Percentiles rank a stretch among this genome's conserved stretches.
Evolutionary conservation across 2,329 filamentous ascomycete species (phyloP).

Genomic region (Zymoseptoria pseudotritici): DNA sequence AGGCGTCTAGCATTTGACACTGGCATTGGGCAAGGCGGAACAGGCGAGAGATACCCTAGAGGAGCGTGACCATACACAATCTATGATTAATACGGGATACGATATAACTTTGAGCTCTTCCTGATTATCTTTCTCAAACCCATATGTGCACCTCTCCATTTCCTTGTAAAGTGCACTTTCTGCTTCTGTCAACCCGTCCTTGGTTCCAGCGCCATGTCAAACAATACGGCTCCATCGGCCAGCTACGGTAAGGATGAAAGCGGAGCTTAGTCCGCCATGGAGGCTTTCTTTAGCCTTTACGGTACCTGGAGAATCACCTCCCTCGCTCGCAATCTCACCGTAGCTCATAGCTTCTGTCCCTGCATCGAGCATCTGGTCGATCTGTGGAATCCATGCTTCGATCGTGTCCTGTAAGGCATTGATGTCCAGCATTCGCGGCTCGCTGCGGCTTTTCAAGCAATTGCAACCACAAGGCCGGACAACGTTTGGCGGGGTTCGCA

Average conservation of each 20-base stretch:
- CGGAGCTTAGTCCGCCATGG: background rate
- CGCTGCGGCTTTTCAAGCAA: background rate
- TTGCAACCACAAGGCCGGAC: background rate
- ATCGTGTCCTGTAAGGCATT: background rate
- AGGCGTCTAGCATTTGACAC: constrained; percentile 1
- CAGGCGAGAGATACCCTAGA: background rate
- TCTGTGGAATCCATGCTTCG: background rate
- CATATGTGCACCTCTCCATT: too few species aligned
- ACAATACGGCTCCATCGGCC: background rate
- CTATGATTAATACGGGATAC: background rate
- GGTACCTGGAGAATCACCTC: background rate
- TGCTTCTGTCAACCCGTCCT: background rate
- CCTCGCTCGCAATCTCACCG: background rate
- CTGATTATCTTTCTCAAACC: background rate
- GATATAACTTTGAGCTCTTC: background rate
- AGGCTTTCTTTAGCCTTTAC: background rate
- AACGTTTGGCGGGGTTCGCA: background rate
- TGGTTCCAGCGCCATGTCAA: too few species aligned
- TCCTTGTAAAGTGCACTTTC: too few species aligned
- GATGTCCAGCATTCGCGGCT: constrained; percentile 1
- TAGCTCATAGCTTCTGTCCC: background rate
- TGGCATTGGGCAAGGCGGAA: background rate
- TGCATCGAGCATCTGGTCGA: background rate
- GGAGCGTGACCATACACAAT: background rate
- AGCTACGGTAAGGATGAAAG: background rate